Evolutionary conservation across 495 filamentous ascomycete species (phyloP).

Genomic region (Neurospora sublineolata): DNA sequence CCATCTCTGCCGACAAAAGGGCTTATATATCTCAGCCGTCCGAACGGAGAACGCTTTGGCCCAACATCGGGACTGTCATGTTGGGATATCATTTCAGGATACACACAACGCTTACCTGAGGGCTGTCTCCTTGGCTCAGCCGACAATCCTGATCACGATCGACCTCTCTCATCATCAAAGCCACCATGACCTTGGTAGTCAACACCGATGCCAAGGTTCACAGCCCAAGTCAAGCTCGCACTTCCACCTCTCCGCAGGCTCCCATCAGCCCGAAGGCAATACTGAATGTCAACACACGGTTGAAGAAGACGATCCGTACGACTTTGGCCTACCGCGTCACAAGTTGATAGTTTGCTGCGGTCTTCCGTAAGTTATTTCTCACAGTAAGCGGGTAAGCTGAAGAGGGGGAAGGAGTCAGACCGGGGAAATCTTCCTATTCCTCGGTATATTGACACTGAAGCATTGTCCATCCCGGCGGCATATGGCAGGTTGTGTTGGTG

Average conservation of each 20-base stretch:
- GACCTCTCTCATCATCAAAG: neutral
- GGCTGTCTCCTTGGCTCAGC: neutral
- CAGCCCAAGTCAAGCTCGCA: neutral
- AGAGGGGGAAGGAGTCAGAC: neutral
- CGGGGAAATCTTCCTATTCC: neutral
- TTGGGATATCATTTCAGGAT: neutral
- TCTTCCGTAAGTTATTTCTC: neutral
- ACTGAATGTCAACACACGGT: neutral
- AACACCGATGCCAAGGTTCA: neutral
- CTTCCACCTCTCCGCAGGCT: neutral
- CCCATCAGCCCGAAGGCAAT: neutral
- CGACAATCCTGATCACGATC: neutral
- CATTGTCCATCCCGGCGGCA: neutral
- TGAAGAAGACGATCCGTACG: neutral
- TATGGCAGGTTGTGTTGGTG: neutral
- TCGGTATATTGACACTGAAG: neutral
- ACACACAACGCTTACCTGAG: neutral
- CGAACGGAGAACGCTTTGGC: neutral
- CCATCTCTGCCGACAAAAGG: neutral
- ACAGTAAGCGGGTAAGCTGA: neutral
- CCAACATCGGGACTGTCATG: neutral
- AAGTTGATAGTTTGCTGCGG: neutral
- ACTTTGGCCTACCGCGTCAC: neutral
- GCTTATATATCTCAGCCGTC: neutral
- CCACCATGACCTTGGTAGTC: neutral